Evolutionary conservation across 768 basidiomycete species (phyloP).

Genomic region (Termitomyces sp.): DNA sequence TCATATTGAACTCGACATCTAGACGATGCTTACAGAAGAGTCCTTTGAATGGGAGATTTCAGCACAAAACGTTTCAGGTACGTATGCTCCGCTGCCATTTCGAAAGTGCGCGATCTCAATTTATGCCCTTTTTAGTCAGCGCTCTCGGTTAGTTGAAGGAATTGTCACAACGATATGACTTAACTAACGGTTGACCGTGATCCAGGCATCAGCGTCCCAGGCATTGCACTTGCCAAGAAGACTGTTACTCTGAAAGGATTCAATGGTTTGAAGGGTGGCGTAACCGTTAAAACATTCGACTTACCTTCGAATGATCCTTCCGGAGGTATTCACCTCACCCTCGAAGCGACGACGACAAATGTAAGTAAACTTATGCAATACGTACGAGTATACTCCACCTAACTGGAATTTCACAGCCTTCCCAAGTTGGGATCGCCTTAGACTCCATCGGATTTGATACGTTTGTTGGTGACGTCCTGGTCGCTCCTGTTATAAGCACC

Average conservation of each 20-base stretch:
- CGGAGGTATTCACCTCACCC: slow-evolving; percentile 66
- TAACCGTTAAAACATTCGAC: slow-evolving; percentile 64
- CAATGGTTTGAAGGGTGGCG: slow-evolving; percentile 60
- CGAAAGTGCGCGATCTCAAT: background rate
- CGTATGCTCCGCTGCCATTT: slow-evolving; percentile 8
- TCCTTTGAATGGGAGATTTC: slow-evolving; percentile 70
- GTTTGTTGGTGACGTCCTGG: slow-evolving; percentile 45
- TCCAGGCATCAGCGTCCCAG: slow-evolving; percentile 53
- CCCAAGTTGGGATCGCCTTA: slow-evolving; percentile 70
- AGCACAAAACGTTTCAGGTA: slow-evolving; percentile 59
- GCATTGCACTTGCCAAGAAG: slow-evolving; percentile 52
- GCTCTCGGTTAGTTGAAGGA: slow-evolving; percentile 41
- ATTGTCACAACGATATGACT: background rate
- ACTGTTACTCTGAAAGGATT: slow-evolving; percentile 64
- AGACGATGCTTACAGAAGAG: slow-evolving; percentile 58
- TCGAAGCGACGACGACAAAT: slow-evolving; percentile 57
- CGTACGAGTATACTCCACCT: background rate
- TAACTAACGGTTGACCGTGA: background rate
- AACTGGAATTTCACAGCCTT: slow-evolving; percentile 40
- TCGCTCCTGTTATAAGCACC: slow-evolving; percentile 54
- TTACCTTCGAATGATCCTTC: slow-evolving; percentile 66
- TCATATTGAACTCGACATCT: background rate
- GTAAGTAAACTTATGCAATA: slow-evolving; percentile 30
- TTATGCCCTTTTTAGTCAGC: slow-evolving; percentile 34
- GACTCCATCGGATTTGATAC: slow-evolving; percentile 60